Evolutionary conservation across 169 alveolate genomes (phyloP).

Genomic region (Cryptosporidium bovis): DNA sequence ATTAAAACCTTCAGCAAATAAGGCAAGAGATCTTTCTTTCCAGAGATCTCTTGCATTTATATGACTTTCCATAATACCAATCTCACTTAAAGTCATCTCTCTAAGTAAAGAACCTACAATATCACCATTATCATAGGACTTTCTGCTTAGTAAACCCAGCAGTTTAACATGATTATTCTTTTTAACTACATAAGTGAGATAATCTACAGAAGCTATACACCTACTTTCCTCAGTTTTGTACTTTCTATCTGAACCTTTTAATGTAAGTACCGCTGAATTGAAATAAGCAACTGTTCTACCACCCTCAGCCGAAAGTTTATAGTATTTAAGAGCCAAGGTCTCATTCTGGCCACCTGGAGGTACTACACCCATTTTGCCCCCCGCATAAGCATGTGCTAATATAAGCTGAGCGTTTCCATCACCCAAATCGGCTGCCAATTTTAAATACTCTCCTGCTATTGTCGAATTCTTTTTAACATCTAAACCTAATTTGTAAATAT

Average conservation of each 20-base stretch:
- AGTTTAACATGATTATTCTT: conserved; percentile 40
- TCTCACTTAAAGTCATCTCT: conserved; percentile 84
- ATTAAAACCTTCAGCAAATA: conserved; percentile 9
- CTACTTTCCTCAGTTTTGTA: conserved; percentile 66
- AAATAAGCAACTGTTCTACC: conserved; percentile 86
- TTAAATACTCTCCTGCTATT: conserved; percentile 83
- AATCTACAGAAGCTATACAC: conserved; percentile 60
- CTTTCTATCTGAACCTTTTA: conserved; percentile 80
- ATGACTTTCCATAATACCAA: conserved; percentile 87
- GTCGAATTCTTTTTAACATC: conserved; percentile 82
- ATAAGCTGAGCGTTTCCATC: conserved; percentile 85
- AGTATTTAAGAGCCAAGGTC: conserved; percentile 84
- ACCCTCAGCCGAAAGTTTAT: conserved; percentile 83
- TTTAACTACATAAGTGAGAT: conserved; percentile 36
- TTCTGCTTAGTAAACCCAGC: conserved; percentile 18
- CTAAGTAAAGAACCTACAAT: conserved; percentile 83
- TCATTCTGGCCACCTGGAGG: conserved; percentile 86
- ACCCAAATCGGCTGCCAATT: conserved; percentile 86
- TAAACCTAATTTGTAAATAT: conserved; percentile 80
- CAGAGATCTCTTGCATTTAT: conserved; percentile 85
- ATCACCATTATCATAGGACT: conserved; percentile 78
- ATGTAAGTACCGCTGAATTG: conserved; percentile 85
- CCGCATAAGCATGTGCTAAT: conserved; percentile 88
- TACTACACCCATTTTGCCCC: conserved; percentile 83
- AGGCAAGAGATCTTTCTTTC: conserved; percentile 34